These are phyloP conservation scores for Ustilago trichophora DNA, from an alignment of 1,284 basidiomycete genomes.

Conservation along the genomic window DNA sequence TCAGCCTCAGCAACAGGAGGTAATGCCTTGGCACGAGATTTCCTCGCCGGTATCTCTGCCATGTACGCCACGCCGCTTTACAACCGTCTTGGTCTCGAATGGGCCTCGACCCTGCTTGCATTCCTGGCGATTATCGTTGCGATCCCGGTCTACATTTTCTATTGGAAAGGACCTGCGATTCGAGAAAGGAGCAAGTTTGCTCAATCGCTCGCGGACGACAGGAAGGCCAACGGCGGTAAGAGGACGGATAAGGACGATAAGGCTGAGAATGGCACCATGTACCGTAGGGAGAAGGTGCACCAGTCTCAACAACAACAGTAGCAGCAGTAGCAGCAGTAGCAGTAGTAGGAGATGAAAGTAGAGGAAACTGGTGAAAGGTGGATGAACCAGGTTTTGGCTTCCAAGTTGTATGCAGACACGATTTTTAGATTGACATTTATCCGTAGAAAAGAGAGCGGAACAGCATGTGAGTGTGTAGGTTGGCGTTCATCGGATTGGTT, in stretches of 20 bases:
- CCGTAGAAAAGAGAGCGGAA: too few relatives aligned
- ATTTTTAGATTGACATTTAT: too few relatives aligned
- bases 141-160: constrained; percentile 69
- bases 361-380: too few relatives aligned
- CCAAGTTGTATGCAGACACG: too few relatives aligned
- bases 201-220: constrained; percentile 63
- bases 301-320: constrained; percentile 7
- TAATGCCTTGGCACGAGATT: constrained; percentile 63
- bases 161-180: constrained; percentile 67
- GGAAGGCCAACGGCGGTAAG: constrained; percentile 53
- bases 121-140: constrained; percentile 67
- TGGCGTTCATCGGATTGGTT: too few relatives aligned
- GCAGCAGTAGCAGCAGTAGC: constrained; percentile 8
- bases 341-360: too few relatives aligned
- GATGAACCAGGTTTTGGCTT: too few relatives aligned
- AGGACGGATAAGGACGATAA: constrained; percentile 34
- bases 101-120: constrained; percentile 67
- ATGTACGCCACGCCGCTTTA: constrained; percentile 68
- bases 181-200: constrained; percentile 67
- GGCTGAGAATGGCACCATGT: constrained; percentile 21
- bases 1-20: constrained; percentile 67
- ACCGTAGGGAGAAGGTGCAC: constrained; percentile 3
- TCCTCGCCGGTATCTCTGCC: constrained; percentile 68
- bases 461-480: too few relatives aligned
- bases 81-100: constrained; percentile 64